phyloP scores from a whole-genome alignment of 768 basidiomycete genomes.

The Sporobolomyces roseus region DNA sequence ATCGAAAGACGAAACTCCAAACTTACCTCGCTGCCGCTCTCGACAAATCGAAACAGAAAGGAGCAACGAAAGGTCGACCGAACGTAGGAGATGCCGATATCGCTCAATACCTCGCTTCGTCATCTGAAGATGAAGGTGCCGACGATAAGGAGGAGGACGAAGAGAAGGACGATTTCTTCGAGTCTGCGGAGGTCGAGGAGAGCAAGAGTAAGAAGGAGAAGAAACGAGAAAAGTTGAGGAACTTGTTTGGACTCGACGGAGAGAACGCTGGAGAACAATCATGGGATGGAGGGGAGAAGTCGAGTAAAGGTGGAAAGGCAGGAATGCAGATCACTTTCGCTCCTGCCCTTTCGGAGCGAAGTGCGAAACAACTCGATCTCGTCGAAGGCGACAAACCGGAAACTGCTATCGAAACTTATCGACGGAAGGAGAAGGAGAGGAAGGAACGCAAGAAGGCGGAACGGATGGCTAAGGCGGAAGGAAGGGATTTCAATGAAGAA shows the following conservation, averaged over 20 bases:
- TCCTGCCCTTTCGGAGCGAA: conserved; percentile 65
- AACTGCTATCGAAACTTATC: conserved; percentile 84
- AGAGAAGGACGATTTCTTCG: conserved; percentile 58
- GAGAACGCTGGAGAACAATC: conserved; percentile 26
- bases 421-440: conserved; percentile 84
- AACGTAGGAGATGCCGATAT: conserved; percentile 91
- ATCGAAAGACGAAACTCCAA: conserved; percentile 59
- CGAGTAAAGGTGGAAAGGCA: conserved; percentile 47
- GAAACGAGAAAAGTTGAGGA: conserved; percentile 32
- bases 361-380: conserved; percentile 44
- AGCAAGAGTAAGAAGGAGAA: conserved; percentile 35
- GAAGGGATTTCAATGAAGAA: conserved; percentile 43
- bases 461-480: conserved; percentile 50
- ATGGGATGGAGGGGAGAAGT: conserved; percentile 39
- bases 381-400: conserved; percentile 58
- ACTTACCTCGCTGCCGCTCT: conserved; percentile 37
- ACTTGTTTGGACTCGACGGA: conserved; percentile 37
- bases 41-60: conserved; percentile 63
- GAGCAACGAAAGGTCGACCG: conserved; percentile 55
- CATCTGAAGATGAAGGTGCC: conserved; percentile 57
- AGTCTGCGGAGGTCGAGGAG: conserved; percentile 32
- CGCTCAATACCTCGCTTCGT: conserved; percentile 68
- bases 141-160: conserved; percentile 51
- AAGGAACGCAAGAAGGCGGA: conserved; percentile 74
- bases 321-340: conserved; percentile 96